These are phyloP conservation scores for Datisca glomerata DNA, from an alignment of 306 rosid genomes.

Conservation along the genomic window DNA sequence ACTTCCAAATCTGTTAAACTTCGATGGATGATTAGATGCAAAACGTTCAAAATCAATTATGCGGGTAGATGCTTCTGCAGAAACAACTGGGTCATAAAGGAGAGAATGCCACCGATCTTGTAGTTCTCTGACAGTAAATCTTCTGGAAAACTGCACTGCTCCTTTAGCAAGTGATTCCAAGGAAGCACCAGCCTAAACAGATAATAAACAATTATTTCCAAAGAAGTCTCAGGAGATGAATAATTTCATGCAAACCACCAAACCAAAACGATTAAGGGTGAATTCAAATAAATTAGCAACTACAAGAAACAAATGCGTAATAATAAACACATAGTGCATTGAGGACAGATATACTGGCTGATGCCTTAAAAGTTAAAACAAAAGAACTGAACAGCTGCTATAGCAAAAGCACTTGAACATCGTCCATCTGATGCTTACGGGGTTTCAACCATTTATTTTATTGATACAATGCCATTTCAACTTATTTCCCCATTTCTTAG, in stretches of 20 bases:
- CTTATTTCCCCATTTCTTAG: too few species aligned
- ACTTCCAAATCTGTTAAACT: slow-evolving; percentile 29
- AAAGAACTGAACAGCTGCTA: too few species aligned
- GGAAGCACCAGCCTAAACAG: slow-evolving; percentile 86
- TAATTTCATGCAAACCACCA: not conserved
- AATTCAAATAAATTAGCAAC: not conserved
- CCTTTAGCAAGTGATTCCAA: slow-evolving; percentile 97
- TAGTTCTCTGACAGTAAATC: slow-evolving; percentile 57
- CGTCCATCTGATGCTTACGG: too few species aligned
- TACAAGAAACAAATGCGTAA: too few species aligned
- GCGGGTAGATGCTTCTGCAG: slow-evolving; percentile 43
- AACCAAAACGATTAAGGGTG: not conserved
- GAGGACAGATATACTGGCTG: too few species aligned
- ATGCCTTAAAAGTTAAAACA: too few species aligned
- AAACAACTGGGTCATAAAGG: slow-evolving; percentile 56
- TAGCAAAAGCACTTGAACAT: too few species aligned
- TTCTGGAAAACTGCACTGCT: slow-evolving; percentile 80
- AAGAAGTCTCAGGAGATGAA: slow-evolving; percentile 4
- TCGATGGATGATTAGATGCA: slow-evolving; percentile 32
- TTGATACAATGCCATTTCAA: too few species aligned
- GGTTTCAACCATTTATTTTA: too few species aligned
- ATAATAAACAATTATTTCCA: slow-evolving; percentile 10
- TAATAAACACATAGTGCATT: too few species aligned
- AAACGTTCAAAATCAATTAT: slow-evolving; percentile 44
- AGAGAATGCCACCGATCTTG: slow-evolving; percentile 78